Evolutionary conservation across 202 grass and related monocot genomes (phyloP).

Genomic region (Alloteropsis angusta): DNA sequence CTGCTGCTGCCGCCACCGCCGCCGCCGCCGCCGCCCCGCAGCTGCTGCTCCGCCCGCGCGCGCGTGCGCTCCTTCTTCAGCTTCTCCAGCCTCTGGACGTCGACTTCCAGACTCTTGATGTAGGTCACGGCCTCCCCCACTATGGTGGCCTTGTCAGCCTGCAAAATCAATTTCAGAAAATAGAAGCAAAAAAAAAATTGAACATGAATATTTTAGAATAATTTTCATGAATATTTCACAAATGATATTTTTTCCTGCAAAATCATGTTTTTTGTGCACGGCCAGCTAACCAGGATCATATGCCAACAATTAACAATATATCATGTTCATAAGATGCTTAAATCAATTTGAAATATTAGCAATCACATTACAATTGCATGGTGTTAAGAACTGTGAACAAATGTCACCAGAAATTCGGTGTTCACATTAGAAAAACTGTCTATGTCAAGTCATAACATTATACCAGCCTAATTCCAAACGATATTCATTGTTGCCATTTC

Average conservation of each 20-base stretch:
- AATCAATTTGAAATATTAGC: too few species aligned
- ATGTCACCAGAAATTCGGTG: neutral
- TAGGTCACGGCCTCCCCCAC: constrained; percentile 51
- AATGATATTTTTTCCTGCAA: too few species aligned
- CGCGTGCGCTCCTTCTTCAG: constrained; percentile 32
- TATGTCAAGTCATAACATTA: neutral
- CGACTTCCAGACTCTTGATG: constrained; percentile 42
- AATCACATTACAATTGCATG: too few species aligned
- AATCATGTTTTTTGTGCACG: too few species aligned
- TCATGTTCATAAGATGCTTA: too few species aligned
- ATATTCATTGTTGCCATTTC: neutral
- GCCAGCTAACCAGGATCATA: too few species aligned
- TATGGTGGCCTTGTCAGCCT: constrained; percentile 56
- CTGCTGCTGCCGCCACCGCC: neutral
- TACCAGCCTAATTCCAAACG: neutral
- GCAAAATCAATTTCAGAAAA: neutral
- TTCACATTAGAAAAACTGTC: neutral
- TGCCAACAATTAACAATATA: too few species aligned
- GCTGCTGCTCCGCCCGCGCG: neutral
- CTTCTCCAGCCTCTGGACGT: constrained; percentile 26
- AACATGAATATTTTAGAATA: too few species aligned
- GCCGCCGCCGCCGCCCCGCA: neutral
- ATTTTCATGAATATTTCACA: too few species aligned
- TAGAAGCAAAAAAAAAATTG: neutral
- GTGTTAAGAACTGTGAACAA: neutral